Evolutionary conservation across 176 grass and related monocot genomes (phyloP).

Genomic region (Rhynchospora breviuscula): DNA sequence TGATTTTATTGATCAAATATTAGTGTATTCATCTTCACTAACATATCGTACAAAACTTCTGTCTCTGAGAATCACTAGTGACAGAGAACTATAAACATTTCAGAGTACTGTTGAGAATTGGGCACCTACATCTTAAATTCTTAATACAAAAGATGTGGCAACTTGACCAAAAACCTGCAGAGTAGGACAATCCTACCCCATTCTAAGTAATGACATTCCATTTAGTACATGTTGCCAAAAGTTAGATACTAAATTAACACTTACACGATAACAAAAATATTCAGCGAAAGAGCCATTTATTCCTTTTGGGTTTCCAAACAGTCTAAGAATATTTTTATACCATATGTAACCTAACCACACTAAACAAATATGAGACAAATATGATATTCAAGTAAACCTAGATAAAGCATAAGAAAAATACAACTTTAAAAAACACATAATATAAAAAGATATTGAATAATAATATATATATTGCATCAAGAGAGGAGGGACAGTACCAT

Average conservation of each 20-base stretch:
- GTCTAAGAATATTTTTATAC: too few relatives aligned
- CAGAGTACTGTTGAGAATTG: not conserved
- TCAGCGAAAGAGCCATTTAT: too few relatives aligned
- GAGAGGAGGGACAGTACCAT: conserved; percentile 33
- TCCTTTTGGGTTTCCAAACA: not conserved
- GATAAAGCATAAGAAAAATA: not conserved
- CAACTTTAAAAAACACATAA: not conserved
- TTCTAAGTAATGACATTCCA: not conserved
- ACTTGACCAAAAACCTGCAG: not conserved
- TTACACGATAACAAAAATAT: not conserved
- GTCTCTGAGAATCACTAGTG: not conserved
- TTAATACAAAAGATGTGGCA: not conserved
- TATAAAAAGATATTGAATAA: not conserved
- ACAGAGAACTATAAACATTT: not conserved
- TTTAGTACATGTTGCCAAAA: not conserved
- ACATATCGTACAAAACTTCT: not conserved
- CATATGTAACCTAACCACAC: not conserved
- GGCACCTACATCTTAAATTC: not conserved
- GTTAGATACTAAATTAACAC: too few relatives aligned
- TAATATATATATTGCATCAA: not conserved
- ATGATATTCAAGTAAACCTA: not conserved
- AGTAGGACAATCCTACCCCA: not conserved
- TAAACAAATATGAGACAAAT: not conserved
- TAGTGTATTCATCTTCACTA: not conserved
- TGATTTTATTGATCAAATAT: not conserved